Base-by-base conservation (phyloP, 1,284 basidiomycete genomes). In the Microbotryum silenes-acaulis region DNA sequence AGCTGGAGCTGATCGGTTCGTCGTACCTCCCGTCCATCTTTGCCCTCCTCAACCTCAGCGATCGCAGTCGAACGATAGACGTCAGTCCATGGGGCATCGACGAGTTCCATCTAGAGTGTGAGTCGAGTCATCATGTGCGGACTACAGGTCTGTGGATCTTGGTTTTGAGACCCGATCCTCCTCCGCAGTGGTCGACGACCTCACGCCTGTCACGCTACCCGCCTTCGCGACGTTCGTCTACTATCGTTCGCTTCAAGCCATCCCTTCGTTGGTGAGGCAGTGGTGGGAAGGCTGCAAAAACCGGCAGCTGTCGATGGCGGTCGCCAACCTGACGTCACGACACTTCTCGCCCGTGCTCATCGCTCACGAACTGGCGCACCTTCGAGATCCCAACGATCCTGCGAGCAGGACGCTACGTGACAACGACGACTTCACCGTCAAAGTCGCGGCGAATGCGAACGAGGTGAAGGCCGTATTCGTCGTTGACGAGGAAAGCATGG, bases 401-500 rank as follows among this genome's bases (percentile, higher is more conserved):
- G 54, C 60, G 14, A 65, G 64, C 12, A 60, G 65, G 56, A 53
- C 85, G 55, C 80, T 97, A 5, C 81, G 81, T 1, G 88, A 70
- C 53, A 68, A 91, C 70, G 92, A 96, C 70, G 87, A 86, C 55
- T 79, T 97, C 64, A 81, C 80, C 7, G 79, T 98, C 75, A 91
- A 87, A 73, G 87, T 91, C 29, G 80, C 82, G 0, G 72, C 75
- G 42, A 76, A 75, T 33, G 83, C 86, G 25, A 86, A 86, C 66
- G 88, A 93, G 72, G 86, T 91, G 44, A 82, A 82, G 2, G 89
- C 85, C 8, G 81, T 82, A 4, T 99, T 97, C 73, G 80, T 83
- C 9, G 87, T 99, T 1, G 96, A 99, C 74, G 96, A 99, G 66
- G 89, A 97, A 73, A 83, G 87, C 49, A 84, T 99, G 72, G 94